phyloP scores from a whole-genome alignment of 139 green algal genomes.

The Picochlorum sp. region DNA sequence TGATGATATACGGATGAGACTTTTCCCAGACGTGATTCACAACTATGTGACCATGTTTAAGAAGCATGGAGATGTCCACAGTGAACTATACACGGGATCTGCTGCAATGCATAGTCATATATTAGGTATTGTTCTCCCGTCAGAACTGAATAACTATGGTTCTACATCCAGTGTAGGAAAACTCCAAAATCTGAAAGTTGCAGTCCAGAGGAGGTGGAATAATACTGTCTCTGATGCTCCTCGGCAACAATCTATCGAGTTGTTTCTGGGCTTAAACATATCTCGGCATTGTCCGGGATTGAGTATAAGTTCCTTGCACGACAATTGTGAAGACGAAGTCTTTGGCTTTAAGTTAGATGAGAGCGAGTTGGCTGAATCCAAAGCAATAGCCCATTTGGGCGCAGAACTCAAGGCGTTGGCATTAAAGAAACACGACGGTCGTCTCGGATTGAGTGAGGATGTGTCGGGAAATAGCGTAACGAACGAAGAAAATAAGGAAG shows the following conservation, averaged over 20 bases:
- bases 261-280: slow-evolving; percentile 72
- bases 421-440: background rate
- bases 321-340: background rate
- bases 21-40: slow-evolving; percentile 35
- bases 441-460: background rate
- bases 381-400: background rate
- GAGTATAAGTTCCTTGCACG: background rate
- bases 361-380: background rate
- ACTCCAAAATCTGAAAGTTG: slow-evolving; percentile 54
- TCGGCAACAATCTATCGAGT: slow-evolving; percentile 47
- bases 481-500: too few relatives aligned
- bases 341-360: background rate
- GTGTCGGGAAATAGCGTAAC: too few relatives aligned
- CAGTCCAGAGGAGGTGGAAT: slow-evolving; percentile 58
- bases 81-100: slow-evolving; percentile 82
- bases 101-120: slow-evolving; percentile 78
- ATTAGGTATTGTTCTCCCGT: slow-evolving; percentile 64
- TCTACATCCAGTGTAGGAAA: slow-evolving; percentile 27
- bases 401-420: background rate
- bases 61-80: slow-evolving; percentile 82
- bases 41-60: slow-evolving; percentile 40
- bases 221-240: slow-evolving; percentile 46
- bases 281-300: slow-evolving; percentile 33
- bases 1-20: slow-evolving; percentile 17
- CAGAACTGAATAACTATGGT: slow-evolving; percentile 3